Percentiles rank a stretch among this genome's conserved stretches.
These are phyloP conservation scores for Phyllosticta citriasiana DNA, from an alignment of 2,329 filamentous ascomycete species.

Conservation along the genomic window DNA sequence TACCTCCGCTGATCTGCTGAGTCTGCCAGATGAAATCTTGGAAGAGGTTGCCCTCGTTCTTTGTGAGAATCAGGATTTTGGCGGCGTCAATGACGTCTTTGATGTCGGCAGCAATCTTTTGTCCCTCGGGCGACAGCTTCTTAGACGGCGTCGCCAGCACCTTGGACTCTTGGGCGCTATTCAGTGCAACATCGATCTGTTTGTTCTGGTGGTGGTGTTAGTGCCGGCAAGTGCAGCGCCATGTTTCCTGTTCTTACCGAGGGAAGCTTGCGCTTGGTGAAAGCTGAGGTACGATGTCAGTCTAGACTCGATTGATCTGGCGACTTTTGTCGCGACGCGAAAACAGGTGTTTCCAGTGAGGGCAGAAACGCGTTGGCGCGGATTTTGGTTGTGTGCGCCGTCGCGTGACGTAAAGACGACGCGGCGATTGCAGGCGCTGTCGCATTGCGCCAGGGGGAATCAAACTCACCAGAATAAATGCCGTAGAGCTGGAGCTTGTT, in stretches of 20 bases:
- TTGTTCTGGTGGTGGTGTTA: constrained; percentile 54
- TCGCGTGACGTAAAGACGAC: not conserved
- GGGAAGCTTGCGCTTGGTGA: constrained; percentile 80
- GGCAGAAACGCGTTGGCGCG: not conserved
- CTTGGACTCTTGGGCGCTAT: constrained; percentile 69
- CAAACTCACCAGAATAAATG: constrained; percentile 57
- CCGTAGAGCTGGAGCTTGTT: constrained; percentile 92
- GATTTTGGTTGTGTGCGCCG: not conserved
- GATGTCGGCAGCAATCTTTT: constrained; percentile 65
- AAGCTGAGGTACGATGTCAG: constrained; percentile 43
- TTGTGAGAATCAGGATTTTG: constrained; percentile 75
- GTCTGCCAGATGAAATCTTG: constrained; percentile 98
- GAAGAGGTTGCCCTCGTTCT: constrained; percentile 88
- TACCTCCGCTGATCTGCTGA: constrained; percentile 58
- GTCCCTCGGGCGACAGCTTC: constrained; percentile 75
- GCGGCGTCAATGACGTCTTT: constrained; percentile 73
- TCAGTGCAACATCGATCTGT: constrained; percentile 90
- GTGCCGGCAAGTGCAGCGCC: not conserved
- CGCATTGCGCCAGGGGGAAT: not conserved
- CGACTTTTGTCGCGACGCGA: not conserved
- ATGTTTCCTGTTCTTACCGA: constrained; percentile 49
- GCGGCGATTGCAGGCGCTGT: not conserved
- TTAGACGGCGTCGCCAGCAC: constrained; percentile 59
- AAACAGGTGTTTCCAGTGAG: not conserved
- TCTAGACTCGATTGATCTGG: not conserved